A percentile compares a stretch with the other conserved stretches of the same genome.
Evolutionary conservation across 768 basidiomycete species (phyloP).

Genomic region (Kwoniella pini): DNA sequence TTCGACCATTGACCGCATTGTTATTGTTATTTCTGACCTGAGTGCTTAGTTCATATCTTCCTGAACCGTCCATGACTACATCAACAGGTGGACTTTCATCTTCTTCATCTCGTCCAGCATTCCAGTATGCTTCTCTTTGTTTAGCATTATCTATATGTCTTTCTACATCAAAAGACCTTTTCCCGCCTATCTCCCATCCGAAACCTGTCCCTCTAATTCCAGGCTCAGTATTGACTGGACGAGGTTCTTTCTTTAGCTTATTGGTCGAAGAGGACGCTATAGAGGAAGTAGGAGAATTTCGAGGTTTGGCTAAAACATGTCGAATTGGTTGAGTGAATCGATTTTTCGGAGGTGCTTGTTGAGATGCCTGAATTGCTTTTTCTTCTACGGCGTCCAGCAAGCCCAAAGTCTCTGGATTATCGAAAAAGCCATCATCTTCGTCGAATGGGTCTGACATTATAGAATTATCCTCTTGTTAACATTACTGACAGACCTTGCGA

Average conservation of each 20-base stretch:
- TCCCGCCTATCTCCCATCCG: constrained; percentile 45
- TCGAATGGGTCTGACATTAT: constrained; percentile 36
- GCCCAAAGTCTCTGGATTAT: constrained; percentile 28
- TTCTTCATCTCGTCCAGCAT: constrained; percentile 8
- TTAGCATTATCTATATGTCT: constrained; percentile 32
- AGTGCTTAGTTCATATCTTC: constrained; percentile 12
- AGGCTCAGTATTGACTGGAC: constrained; percentile 42
- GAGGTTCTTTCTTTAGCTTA: constrained; percentile 22
- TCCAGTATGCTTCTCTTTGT: constrained; percentile 32
- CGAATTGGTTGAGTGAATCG: constrained; percentile 21
- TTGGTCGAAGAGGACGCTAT: constrained; percentile 3
- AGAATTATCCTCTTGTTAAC: too few species aligned
- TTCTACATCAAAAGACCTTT: constrained; percentile 32
- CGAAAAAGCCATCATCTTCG: constrained; percentile 37
- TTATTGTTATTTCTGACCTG: background rate
- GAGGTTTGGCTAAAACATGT: constrained; percentile 37
- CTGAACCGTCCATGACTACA: constrained; percentile 18
- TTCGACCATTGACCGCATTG: background rate
- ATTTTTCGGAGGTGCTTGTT: constrained; percentile 13
- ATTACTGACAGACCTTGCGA: too few species aligned
- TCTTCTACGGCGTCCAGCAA: constrained; percentile 29
- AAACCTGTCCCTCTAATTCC: constrained; percentile 29
- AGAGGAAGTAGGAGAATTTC: constrained; percentile 14
- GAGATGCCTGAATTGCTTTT: constrained; percentile 26
- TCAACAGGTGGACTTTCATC: constrained; percentile 19